These are phyloP conservation scores for Pyrenophora tritici-repentis DNA, from an alignment of 2,329 filamentous ascomycete species.

Conservation along the genomic window DNA sequence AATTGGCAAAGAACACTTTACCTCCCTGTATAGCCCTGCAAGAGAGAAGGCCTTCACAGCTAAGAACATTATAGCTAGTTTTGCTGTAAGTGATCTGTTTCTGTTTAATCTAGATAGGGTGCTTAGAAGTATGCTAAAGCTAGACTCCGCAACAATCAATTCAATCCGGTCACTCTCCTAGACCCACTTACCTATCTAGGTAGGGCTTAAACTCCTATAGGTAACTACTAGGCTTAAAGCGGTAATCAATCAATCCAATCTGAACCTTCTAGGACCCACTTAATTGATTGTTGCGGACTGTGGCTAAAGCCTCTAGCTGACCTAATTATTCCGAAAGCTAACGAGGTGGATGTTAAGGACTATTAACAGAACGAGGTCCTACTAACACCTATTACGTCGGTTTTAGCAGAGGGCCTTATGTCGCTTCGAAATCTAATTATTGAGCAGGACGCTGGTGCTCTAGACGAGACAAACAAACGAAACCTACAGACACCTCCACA, in stretches of 20 bases:
- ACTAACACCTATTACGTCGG: conserved; percentile 36
- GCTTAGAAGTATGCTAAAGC: conserved; percentile 31
- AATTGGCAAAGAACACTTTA: conserved; percentile 14
- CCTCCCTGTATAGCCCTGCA: conserved; percentile 18
- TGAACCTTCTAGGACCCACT: too few relatives aligned
- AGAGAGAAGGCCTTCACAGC: conserved; percentile 26
- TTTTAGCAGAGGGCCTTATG: conserved; percentile 25
- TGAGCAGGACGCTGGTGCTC: conserved; percentile 22
- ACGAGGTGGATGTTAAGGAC: conserved; percentile 16
- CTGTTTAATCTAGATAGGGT: conserved; percentile 40
- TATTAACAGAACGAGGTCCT: conserved; percentile 23
- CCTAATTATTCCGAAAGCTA: conserved; percentile 20
- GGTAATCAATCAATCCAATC: too few relatives aligned
- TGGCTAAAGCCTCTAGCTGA: conserved; percentile 20
- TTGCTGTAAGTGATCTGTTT: conserved; percentile 29
- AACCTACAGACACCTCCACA: conserved; percentile 17
- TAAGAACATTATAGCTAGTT: conserved; percentile 39
- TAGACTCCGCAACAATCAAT: too few relatives aligned
- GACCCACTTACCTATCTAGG: too few relatives aligned
- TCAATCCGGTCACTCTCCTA: too few relatives aligned
- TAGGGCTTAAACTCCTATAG: too few relatives aligned
- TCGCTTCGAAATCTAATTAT: conserved; percentile 23
- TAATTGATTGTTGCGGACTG: too few relatives aligned
- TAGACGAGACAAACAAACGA: conserved; percentile 24
- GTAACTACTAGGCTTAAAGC: too few relatives aligned